Evolutionary conservation across 2,329 filamentous ascomycete species (phyloP).

Genomic region (Penicillium sp.): DNA sequence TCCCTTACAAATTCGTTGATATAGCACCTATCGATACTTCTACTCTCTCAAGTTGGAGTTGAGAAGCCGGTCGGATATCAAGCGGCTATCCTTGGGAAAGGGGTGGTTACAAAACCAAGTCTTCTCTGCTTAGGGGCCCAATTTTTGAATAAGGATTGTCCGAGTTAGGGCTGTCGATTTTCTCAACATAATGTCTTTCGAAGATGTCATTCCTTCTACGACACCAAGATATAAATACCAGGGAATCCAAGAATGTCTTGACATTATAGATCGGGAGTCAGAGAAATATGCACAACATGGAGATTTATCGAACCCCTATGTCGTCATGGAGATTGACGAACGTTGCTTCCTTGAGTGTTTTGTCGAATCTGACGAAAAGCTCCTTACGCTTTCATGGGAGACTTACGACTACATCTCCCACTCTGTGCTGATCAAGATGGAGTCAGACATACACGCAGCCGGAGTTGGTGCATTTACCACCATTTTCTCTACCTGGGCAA

Average conservation of each 20-base stretch:
- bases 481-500: constrained; percentile 5
- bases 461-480: background rate
- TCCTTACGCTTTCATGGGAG: background rate
- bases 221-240: background rate
- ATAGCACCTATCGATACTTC: too few relatives aligned
- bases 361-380: background rate
- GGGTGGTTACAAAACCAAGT: too few relatives aligned
- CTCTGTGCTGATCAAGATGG: background rate
- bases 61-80: too few relatives aligned
- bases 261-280: background rate
- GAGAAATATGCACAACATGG: background rate
- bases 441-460: background rate
- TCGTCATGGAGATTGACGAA: constrained; percentile 13
- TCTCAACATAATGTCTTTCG: too few relatives aligned
- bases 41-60: too few relatives aligned
- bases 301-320: background rate
- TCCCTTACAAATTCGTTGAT: too few relatives aligned
- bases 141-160: too few relatives aligned
- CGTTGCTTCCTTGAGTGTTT: constrained; percentile 12
- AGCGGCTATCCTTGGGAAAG: too few relatives aligned
- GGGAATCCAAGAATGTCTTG: background rate
- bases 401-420: constrained; percentile 3
- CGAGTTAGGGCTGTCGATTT: too few relatives aligned
- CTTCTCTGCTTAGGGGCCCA: too few relatives aligned
- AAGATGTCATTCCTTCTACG: background rate